These are phyloP conservation scores for Aspergillus pseudoviridinutans DNA, from an alignment of 2,329 filamentous ascomycete species.

Conservation along the genomic window DNA sequence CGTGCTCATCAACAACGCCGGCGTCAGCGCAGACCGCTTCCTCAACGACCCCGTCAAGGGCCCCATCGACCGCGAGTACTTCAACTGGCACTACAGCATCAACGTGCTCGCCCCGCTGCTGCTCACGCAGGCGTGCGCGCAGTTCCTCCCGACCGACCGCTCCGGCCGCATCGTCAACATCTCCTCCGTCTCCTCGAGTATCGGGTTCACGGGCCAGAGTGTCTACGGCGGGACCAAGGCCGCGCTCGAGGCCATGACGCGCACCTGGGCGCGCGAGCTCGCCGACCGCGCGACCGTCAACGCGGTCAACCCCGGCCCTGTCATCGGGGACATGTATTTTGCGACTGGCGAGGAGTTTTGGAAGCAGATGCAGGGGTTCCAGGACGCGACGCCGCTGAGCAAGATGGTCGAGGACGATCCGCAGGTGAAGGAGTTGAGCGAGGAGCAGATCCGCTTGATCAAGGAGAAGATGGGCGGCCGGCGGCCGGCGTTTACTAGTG, in stretches of 20 bases:
- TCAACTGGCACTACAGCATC: slow-evolving; percentile 68
- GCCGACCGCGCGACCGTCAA: slow-evolving; percentile 62
- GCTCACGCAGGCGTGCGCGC: slow-evolving; percentile 67
- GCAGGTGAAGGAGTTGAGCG: slow-evolving; percentile 52
- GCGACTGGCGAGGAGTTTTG: slow-evolving; percentile 56
- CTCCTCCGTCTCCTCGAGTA: slow-evolving; percentile 54
- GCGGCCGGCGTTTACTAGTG: slow-evolving; percentile 61
- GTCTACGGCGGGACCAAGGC: slow-evolving; percentile 66
- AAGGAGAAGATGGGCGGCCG: slow-evolving; percentile 54
- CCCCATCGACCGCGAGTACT: slow-evolving; percentile 59
- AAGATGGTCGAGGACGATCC: slow-evolving; percentile 59
- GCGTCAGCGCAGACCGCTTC: slow-evolving; percentile 49
- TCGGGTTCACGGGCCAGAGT: slow-evolving; percentile 57
- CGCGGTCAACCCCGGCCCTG: slow-evolving; percentile 62
- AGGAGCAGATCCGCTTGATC: slow-evolving; percentile 61
- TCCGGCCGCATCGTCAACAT: slow-evolving; percentile 62
- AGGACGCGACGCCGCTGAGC: slow-evolving; percentile 61
- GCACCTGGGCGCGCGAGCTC: slow-evolving; percentile 62
- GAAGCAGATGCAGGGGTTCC: slow-evolving; percentile 56
- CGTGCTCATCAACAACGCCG: slow-evolving; percentile 85
- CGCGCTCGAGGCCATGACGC: slow-evolving; percentile 65
- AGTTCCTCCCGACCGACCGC: slow-evolving; percentile 66
- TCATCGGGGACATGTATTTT: slow-evolving; percentile 64
- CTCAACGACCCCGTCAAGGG: slow-evolving; percentile 63
- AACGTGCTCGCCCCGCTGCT: slow-evolving; percentile 81